Evolutionary conservation across 371 early-diverging fungal species (phyloP).

Genomic region (Rhizopus arrhizus): DNA sequence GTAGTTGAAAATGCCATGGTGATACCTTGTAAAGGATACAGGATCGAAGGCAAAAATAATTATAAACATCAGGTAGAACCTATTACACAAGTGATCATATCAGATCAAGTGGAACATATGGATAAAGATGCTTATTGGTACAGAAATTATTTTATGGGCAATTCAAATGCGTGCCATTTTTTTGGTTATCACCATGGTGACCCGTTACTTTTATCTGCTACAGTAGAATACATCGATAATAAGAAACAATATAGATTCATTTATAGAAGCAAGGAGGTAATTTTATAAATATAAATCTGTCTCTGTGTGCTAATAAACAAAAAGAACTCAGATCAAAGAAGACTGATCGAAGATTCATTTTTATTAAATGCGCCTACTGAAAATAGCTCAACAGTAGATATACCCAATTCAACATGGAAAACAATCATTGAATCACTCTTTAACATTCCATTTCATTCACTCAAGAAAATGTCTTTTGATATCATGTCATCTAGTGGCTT

Average conservation of each 20-base stretch:
- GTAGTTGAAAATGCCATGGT: conserved; percentile 42
- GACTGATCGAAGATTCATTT: conserved; percentile 23
- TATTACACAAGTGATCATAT: background rate
- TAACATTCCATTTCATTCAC: conserved; percentile 18
- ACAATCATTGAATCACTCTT: conserved; percentile 26
- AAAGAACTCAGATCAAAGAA: conserved; percentile 23
- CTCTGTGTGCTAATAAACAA: conserved; percentile 4
- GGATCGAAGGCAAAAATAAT: conserved; percentile 40
- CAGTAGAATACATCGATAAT: conserved; percentile 8
- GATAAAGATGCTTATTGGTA: conserved; percentile 40
- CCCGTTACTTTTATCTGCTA: conserved; percentile 25
- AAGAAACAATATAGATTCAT: conserved; percentile 33
- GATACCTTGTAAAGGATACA: conserved; percentile 41
- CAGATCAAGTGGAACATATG: conserved; percentile 30
- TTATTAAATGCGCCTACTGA: conserved; percentile 19
- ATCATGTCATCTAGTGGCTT: conserved; percentile 25
- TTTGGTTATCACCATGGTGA: conserved; percentile 29
- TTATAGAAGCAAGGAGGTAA: conserved; percentile 27
- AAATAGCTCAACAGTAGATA: background rate
- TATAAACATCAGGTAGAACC: conserved; percentile 6
- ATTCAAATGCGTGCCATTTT: conserved; percentile 16
- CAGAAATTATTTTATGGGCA: conserved; percentile 23
- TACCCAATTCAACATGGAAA: conserved; percentile 25
- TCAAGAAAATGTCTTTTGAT: conserved; percentile 16
- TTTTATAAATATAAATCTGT: background rate